phyloP scores from a whole-genome alignment of 768 basidiomycete species.

The Tricholoma flavovirens region DNA sequence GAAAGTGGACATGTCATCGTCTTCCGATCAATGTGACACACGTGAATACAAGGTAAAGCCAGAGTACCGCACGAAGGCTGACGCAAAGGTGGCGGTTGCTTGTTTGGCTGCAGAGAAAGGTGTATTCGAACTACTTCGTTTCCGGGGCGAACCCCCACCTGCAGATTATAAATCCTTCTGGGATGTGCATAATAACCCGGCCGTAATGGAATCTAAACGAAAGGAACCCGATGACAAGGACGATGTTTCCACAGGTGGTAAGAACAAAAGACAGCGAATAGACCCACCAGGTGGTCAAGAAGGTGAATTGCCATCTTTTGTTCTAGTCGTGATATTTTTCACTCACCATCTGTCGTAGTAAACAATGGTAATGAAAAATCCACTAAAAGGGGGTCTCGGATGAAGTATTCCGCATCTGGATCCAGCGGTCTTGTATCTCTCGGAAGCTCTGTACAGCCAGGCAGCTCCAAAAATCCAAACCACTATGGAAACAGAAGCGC shows the following conservation, averaged over 20 bases:
- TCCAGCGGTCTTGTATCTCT: slow-evolving; percentile 24
- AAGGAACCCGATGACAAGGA: slow-evolving; percentile 24
- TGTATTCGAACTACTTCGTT: slow-evolving; percentile 54
- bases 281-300: neutral
- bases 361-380: slow-evolving; percentile 21
- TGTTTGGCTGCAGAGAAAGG: slow-evolving; percentile 50
- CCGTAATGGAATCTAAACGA: slow-evolving; percentile 25
- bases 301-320: neutral
- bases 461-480: slow-evolving; percentile 22
- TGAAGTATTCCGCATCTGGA: slow-evolving; percentile 23
- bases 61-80: slow-evolving; percentile 51
- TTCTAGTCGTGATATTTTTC: neutral
- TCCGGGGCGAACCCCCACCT: slow-evolving; percentile 38
- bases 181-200: slow-evolving; percentile 25
- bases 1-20: slow-evolving; percentile 32
- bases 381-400: slow-evolving; percentile 13
- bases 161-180: slow-evolving; percentile 36
- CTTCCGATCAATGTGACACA: slow-evolving; percentile 27
- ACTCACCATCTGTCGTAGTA: neutral
- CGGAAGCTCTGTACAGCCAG: slow-evolving; percentile 19
- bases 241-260: slow-evolving; percentile 10
- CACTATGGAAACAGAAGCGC: slow-evolving; percentile 25
- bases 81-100: slow-evolving; percentile 56
- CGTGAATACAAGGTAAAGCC: slow-evolving; percentile 40
- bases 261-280: neutral